Evolutionary conservation across 2,329 filamentous ascomycete species (phyloP), one percentile per base, ranked within the genome.

Genomic region (Elsinoe arachidis): DNA sequence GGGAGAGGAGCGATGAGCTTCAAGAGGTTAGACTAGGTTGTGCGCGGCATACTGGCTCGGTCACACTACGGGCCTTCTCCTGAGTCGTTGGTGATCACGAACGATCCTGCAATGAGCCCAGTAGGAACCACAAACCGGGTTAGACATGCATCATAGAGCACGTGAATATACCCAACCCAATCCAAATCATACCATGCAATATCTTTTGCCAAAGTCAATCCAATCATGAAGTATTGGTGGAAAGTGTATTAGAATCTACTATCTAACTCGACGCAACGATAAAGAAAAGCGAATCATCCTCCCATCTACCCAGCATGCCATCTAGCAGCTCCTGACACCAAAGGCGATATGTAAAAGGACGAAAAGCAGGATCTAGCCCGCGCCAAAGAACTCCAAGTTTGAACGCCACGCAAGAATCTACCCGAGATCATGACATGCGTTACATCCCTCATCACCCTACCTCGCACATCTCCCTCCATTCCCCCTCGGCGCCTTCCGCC

Each of bases 391-490:
- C 33, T 53, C 49, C 49, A 30, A 9, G 14, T 15, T 15, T 7
- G 3, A 53, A 53, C 46, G 46, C 46, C 46, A 51, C 26, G 49
- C 34, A 39, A 30, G 26, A 26, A 53, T 53, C 49, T 53, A 53
- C 49, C 49, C 34, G 49, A 53, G 49, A 53, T 38, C 49, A 53
- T 38, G 49, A 37, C 49, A 51, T 35, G 46, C 46, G 14, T 35
- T 34, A 51, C 14, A 15, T 19, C 39, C 4, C 6, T 15, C 39
- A 43, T 15, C 15, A 11, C 4, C 39, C 47, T 52, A 52, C 47
- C 47, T 14, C 3, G 26, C 47, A 52, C 47, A 52, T 15, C 26
- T 34, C 23, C 47, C 47, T 30, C 7, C 26, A 10, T 14, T 33
- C 23, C 47, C 26, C 47, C n/a, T 47, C 10, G 17, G 44, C 3